Evolutionary conservation across 169 alveolate species (phyloP), one percentile per base, ranked within the genome.

Genomic region (Eimeria maxima): DNA sequence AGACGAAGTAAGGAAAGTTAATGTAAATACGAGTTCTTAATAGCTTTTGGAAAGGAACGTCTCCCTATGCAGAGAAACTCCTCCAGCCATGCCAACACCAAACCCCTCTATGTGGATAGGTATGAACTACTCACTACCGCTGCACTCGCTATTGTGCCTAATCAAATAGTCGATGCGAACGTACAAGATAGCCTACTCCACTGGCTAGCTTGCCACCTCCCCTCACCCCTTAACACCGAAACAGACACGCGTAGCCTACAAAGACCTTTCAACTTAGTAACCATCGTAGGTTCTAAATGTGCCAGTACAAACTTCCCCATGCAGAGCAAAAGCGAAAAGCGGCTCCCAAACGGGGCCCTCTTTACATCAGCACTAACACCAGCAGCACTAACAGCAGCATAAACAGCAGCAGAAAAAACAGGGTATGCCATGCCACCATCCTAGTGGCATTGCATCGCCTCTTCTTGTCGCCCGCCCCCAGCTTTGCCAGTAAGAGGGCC

Each of bases 371-470:
- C 92, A 84, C 50, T 22, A 84, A 84, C 57, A 60, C 53, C 93
- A 86, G 93, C 74, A 86, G 81, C 80, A 86, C 93, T 22, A 86
- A 57, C 93, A 86, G 81, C 93, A 86, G 93, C 93, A 86, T 45
- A 8, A 81, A 55, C 90, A 81, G 74, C 67, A 81, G 90, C 90
- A 81, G 50, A 50, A 81, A 86, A 55, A 86, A 86, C 74, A 29
- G 45, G 74, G 55, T 45, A 80, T 86, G 93, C 67, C 63, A 60
- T 38, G 67, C 80, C 93, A 86, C 93, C 93, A 60, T 27, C 78
- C 38, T 53, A 53, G 90, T 50, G 73, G 90, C 74, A 69, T 38
- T 45, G 78, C 93, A 57, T 13, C 45, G 78, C 80, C 93, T 86
- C 93, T 13, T 55, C 60, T 22, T 10, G 80, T n/a, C 93, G 55